Evolutionary conservation across 306 rosid species (phyloP).

Genomic region (Ormosia emarginata): DNA sequence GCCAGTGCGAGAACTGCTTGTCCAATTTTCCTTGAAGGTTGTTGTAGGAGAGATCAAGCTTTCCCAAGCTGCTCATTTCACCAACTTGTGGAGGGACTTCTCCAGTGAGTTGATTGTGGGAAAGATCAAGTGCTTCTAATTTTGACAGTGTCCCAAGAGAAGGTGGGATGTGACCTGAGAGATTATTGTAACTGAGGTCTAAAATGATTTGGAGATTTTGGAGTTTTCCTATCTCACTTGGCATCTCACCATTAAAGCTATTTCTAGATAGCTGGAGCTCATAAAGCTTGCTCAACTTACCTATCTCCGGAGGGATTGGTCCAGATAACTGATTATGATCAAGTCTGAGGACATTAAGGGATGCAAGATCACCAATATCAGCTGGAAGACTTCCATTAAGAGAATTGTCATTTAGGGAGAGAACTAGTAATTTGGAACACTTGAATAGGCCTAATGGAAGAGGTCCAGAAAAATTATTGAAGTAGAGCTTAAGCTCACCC

Average conservation of each 20-base stretch:
- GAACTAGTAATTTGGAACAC: conserved; percentile 71
- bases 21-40: conserved; percentile 62
- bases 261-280: conserved; percentile 72
- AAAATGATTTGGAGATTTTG: conserved; percentile 84
- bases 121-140: conserved; percentile 83
- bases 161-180: conserved; percentile 71
- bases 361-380: conserved; percentile 55
- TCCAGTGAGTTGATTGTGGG: conserved; percentile 78
- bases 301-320: conserved; percentile 54
- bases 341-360: conserved; percentile 72
- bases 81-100: conserved; percentile 69
- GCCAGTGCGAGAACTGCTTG: conserved; percentile 71
- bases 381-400: conserved; percentile 72
- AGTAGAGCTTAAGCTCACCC: conserved; percentile 82
- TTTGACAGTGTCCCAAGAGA: conserved; percentile 54
- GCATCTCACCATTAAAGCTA: conserved; percentile 62
- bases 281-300: conserved; percentile 61
- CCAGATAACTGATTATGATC: conserved; percentile 62
- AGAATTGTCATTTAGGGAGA: conserved; percentile 58
- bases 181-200: conserved; percentile 80
- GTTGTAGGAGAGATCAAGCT: conserved; percentile 84
- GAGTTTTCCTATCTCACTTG: conserved; percentile 69
- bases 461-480: conserved; percentile 60
- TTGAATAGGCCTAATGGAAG: conserved; percentile 64
- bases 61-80: conserved; percentile 84